Base-by-base conservation (phyloP, 768 basidiomycete genomes). In the Xerocomellus intermedius region DNA sequence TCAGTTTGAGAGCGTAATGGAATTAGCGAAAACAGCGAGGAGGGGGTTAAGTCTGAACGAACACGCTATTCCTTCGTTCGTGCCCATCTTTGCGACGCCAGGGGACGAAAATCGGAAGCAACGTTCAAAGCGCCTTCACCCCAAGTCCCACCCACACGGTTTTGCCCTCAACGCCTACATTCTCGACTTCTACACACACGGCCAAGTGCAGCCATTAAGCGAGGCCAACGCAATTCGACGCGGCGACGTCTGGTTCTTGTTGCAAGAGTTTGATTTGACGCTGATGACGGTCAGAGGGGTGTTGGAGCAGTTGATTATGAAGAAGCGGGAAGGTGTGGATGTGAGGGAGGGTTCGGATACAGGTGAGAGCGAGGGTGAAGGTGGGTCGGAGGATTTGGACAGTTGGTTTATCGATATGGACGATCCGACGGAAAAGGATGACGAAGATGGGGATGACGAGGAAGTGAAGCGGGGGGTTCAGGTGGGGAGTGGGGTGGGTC, bases 131-230 rank as follows among this genome's bases (percentile, higher is more conserved):
- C 24, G 30, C 6, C 44, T 36, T 26, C 38, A 16, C 2, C 8
- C 37, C 22, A 56, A 52, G 9, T 3, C 6, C 0, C 22, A 48
- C 5, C 3, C n/a, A 7, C 28, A n/a, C 16, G 9, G 36, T 6
- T 69, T 69, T 42, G 70, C 69, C 9, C 73, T 87, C 42, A 88
- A 89, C 55, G 86, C 84, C 0, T 87, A 87, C 61, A 66, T 89
- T 16, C 70, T 81, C 42, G 88, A 90, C 62, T 90, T 87, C 69
- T 87, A 80, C 63, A 77, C 65, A 1, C 88, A 89, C 54, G 88
- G 87, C 0, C 84, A 85, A 62, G 70, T 73, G 8, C 63, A 68
- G 2, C 72, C 81, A 2, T 65, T 87, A 33, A 73, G 71, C 12
- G 57, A 58, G 0, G 82, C 83, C 5, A 87, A 87, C 48, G 82